A percentile compares a stretch with the other conserved stretches of the same genome.
Evolutionary conservation across 768 basidiomycete genomes (phyloP).

Genomic region (Thelephora ganbajun): DNA sequence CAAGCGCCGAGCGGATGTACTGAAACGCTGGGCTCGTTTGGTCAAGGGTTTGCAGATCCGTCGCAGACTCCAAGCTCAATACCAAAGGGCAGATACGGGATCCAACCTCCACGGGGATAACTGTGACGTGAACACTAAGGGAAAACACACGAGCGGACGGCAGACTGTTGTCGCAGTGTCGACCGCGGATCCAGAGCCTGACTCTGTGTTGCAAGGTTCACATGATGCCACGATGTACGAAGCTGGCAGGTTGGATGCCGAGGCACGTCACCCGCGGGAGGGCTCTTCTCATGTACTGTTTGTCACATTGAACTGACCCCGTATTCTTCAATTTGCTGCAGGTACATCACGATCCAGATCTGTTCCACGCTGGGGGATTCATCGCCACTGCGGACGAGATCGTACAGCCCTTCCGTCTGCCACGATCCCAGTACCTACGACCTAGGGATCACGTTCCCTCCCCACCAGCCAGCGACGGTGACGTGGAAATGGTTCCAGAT

Average conservation of each 20-base stretch:
- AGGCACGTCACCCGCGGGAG: no score
- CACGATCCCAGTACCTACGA: conserved; percentile 26
- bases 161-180: no score
- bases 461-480: conserved; percentile 3
- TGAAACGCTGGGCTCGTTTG: conserved; percentile 83
- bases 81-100: conserved; percentile 21
- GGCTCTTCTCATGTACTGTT: no score
- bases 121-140: no score
- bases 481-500: background rate
- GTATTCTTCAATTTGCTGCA: no score
- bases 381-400: conserved; percentile 58
- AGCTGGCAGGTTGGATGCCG: no score
- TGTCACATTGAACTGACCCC: no score
- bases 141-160: background rate
- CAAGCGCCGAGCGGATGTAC: conserved; percentile 64
- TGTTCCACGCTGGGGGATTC: conserved; percentile 36
- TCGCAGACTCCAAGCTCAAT: conserved; percentile 69
- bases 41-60: conserved; percentile 83
- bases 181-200: no score
- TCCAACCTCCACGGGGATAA: background rate
- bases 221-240: no score
- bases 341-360: no score
- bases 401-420: conserved; percentile 58
- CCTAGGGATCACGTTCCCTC: conserved; percentile 11
- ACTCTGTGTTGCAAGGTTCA: no score